Base-by-base conservation (phyloP, 148 eudicot genomes). In the Selenicereus undatus region DNA sequence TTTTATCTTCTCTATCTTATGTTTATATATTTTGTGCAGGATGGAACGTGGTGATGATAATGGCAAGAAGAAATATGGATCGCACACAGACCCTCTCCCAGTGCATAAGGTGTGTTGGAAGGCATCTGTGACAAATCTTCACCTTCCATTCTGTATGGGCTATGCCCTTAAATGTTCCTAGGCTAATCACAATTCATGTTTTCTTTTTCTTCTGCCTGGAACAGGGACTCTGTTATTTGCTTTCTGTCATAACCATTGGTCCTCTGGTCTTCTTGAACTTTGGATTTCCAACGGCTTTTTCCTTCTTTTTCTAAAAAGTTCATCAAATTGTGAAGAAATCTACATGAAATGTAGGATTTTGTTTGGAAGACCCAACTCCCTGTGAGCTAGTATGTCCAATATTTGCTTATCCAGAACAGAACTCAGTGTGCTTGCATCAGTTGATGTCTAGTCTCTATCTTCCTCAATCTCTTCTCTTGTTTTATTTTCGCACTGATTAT, bases 61-160 rank as follows among this genome's bases (percentile, higher is more conserved):
- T 4, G 29, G 56, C 70, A 35, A 13, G 39, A 62, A 32, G 24
- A 21, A 50, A 22, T 18, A 75, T 78, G 81, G 83, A 71, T 76
- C 86, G 62, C 80, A 32, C 60, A 80, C 83, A 48, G 86, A 84
- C 43, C 86, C 86, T 75, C 76, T 83, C 50, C 86, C 81, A 8
- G 11, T 62, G 78, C 83, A 26, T 76, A 80, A 76, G 86, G 86
- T 74, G 20, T 48, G 76, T 84, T 80, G 70, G 69, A 36, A 5
- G 39, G 20, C 71, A 29, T 29, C 36, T 36, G n/a, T 71, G n/a
- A 3, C 11, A 71, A 32, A 71, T 32, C 4, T 71, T 71, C 22
- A 71, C 27, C 48, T 36, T 18, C 20, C 27, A 42, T 50, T 43
- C 27, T 20, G 30, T 12, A 71, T 30, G 27, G 52, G 12, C n/a